Conservation (phyloP, 2,329 filamentous ascomycete species). For the Dothidotthia symphoricarpi region DNA sequence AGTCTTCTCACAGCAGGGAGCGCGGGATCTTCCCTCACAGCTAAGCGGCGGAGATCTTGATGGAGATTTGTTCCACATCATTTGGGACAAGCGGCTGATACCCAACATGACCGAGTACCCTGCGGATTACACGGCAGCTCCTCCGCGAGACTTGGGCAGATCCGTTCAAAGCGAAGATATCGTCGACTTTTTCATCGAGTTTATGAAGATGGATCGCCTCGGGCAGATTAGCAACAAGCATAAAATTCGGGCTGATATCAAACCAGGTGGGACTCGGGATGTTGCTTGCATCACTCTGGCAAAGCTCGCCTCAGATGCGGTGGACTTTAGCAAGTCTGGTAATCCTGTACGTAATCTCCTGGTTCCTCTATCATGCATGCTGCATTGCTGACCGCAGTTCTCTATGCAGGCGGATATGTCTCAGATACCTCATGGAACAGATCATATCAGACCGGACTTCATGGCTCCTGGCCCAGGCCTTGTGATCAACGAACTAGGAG, state of each 20-base stretch:
- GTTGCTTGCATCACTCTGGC: constrained; percentile 41
- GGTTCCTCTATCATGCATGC: background rate
- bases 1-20: constrained; percentile 70
- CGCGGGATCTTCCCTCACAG: constrained; percentile 72
- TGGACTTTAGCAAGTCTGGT: constrained; percentile 35
- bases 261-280: constrained; percentile 27
- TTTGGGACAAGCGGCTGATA: constrained; percentile 63
- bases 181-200: constrained; percentile 71
- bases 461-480: constrained; percentile 50
- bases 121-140: constrained; percentile 66
- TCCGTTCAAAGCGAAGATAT: constrained; percentile 65
- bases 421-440: constrained; percentile 15
- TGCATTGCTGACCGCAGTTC: background rate
- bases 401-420: constrained; percentile 15
- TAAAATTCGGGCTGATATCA: constrained; percentile 43
- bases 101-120: constrained; percentile 51
- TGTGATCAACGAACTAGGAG: constrained; percentile 35
- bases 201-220: constrained; percentile 45
- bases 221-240: constrained; percentile 46
- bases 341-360: constrained; percentile 10
- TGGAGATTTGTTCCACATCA: constrained; percentile 77
- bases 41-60: constrained; percentile 81
- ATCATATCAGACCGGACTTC: constrained; percentile 50
- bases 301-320: constrained; percentile 37
- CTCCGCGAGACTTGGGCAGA: constrained; percentile 59